These are phyloP conservation scores for Sclerotinia glacialis DNA, from an alignment of 2,329 filamentous ascomycete species.

Conservation along the genomic window DNA sequence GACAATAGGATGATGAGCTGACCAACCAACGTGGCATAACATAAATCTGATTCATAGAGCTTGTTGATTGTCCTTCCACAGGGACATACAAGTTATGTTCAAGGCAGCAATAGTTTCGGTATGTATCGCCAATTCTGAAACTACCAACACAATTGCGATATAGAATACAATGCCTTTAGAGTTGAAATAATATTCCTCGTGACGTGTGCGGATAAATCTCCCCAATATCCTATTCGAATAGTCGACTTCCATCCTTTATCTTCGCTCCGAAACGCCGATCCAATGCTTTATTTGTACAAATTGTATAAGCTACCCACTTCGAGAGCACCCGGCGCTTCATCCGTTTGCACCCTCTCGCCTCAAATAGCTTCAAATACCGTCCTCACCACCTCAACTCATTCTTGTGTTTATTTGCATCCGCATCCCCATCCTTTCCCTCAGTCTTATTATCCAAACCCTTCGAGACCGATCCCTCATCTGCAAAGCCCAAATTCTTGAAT, in stretches of 20 bases:
- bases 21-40: neutral
- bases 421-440: slow-evolving; percentile 24
- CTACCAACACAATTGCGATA: neutral
- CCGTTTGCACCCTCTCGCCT: neutral
- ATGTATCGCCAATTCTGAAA: neutral
- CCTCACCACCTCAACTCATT: slow-evolving; percentile 35
- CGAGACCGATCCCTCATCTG: slow-evolving; percentile 34
- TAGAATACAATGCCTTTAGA: neutral
- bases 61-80: neutral
- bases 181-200: neutral
- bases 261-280: slow-evolving; percentile 2
- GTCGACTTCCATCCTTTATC: neutral
- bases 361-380: neutral
- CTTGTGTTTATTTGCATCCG: slow-evolving; percentile 31
- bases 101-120: neutral
- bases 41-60: neutral
- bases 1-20: neutral
- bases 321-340: neutral
- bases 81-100: neutral
- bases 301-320: neutral
- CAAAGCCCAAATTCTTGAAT: slow-evolving; percentile 88
- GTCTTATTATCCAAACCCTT: slow-evolving; percentile 24
- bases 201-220: too few relatives aligned
- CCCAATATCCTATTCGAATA: neutral
- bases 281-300: slow-evolving; percentile 13